Percentiles rank a stretch among this genome's conserved stretches.
Evolutionary conservation across 2,329 filamentous ascomycete species (phyloP).

Genomic region (Ophiocordyceps camponoti-floridani): DNA sequence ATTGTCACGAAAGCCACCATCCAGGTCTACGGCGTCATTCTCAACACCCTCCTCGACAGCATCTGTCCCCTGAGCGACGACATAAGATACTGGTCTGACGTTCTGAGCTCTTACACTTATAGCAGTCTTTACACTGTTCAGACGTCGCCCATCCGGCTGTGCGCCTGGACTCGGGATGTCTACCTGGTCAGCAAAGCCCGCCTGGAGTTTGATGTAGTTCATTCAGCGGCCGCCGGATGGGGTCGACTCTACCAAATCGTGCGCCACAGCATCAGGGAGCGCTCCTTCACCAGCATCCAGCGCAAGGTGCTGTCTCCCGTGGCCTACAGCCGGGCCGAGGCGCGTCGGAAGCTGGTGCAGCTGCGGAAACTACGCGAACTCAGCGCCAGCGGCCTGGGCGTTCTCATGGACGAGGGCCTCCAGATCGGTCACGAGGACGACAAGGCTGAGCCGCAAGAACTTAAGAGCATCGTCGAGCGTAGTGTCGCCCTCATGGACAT

Average conservation of each 20-base stretch:
- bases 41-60: slow-evolving; percentile 63
- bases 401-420: slow-evolving; percentile 74
- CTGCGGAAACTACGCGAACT: slow-evolving; percentile 60
- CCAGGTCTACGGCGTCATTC: slow-evolving; percentile 70
- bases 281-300: slow-evolving; percentile 53
- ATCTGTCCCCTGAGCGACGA: slow-evolving; percentile 73
- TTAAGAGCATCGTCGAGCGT: slow-evolving; percentile 58
- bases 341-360: slow-evolving; percentile 51
- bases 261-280: slow-evolving; percentile 53
- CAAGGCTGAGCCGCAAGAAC: slow-evolving; percentile 31
- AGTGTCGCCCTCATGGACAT: slow-evolving; percentile 77
- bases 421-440: slow-evolving; percentile 46
- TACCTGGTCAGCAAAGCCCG: slow-evolving; percentile 40
- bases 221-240: slow-evolving; percentile 27
- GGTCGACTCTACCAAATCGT: slow-evolving; percentile 66
- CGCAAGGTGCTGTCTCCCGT: slow-evolving; percentile 61
- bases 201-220: slow-evolving; percentile 19
- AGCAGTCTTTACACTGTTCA: slow-evolving; percentile 75
- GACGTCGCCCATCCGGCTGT: slow-evolving; percentile 61
- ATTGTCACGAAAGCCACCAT: slow-evolving; percentile 79
- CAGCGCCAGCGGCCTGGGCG: slow-evolving; percentile 71
- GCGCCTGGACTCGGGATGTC: slow-evolving; percentile 52
- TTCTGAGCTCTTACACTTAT: slow-evolving; percentile 60
- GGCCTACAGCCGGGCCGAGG: slow-evolving; percentile 56
- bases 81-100: slow-evolving; percentile 90